Percentiles rank a stretch among this genome's conserved stretches.
Conservation (phyloP, 768 basidiomycete genomes). For the Hysterangium stoloniferum region DNA sequence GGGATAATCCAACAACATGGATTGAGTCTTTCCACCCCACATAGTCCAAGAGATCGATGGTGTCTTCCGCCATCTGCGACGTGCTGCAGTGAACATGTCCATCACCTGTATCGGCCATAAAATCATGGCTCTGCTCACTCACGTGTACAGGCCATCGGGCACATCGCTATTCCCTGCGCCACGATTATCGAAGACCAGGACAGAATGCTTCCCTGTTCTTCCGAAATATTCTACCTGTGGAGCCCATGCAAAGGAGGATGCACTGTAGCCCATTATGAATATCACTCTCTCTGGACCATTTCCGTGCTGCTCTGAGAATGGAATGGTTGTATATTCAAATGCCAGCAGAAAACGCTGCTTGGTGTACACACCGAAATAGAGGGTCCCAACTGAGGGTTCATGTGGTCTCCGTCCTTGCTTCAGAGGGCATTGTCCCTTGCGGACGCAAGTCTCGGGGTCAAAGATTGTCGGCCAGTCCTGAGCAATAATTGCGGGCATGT, state of each 20-base stretch:
- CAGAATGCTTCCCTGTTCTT: conserved; percentile 42
- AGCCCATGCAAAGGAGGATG: conserved; percentile 54
- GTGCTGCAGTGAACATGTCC: no score
- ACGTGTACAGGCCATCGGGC: conserved; percentile 75
- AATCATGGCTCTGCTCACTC: no score
- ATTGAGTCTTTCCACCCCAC: conserved; percentile 62
- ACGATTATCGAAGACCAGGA: conserved; percentile 77
- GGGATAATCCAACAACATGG: conserved; percentile 65
- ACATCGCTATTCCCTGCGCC: conserved; percentile 71
- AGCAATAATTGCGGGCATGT: no score
- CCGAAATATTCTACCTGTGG: conserved; percentile 60
- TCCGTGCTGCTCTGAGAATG: conserved; percentile 55
- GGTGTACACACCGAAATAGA: conserved; percentile 52
- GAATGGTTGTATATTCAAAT: background rate
- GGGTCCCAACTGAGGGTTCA: conserved; percentile 66
- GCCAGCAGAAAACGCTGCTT: background rate
- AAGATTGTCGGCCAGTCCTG: conserved; percentile 39
- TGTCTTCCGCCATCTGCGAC: conserved; percentile 71
- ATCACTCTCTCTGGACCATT: conserved; percentile 54
- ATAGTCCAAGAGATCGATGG: conserved; percentile 55
- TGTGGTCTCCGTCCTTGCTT: conserved; percentile 40
- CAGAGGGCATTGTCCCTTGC: conserved; percentile 73
- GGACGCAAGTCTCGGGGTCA: conserved; percentile 50
- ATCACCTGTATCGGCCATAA: no score
- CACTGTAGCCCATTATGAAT: conserved; percentile 74